Evolutionary conservation across 805 yeast species (phyloP).

Genomic region (Lipomyces sp.): DNA sequence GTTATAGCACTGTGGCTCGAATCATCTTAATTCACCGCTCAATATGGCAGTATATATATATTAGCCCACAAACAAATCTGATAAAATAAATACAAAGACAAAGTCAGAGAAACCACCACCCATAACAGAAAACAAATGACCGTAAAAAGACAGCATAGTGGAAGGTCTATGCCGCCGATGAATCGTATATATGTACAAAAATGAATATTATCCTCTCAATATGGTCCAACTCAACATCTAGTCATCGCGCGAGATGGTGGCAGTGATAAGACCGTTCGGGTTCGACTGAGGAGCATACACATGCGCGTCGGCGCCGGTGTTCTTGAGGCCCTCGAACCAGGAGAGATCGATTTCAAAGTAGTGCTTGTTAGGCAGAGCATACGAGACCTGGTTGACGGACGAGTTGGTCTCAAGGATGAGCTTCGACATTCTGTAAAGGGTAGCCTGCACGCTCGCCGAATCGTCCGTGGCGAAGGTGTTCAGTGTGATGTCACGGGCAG

Average conservation of each 20-base stretch:
- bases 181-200: too few relatives aligned
- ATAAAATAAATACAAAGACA: too few relatives aligned
- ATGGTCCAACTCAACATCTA: neutral
- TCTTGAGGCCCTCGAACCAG: slow-evolving; percentile 77
- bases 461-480: slow-evolving; percentile 78
- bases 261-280: slow-evolving; percentile 88
- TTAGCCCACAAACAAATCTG: too few relatives aligned
- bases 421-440: slow-evolving; percentile 89
- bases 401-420: slow-evolving; percentile 61
- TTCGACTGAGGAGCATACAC: slow-evolving; percentile 83
- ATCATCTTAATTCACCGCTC: too few relatives aligned
- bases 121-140: too few relatives aligned
- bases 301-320: slow-evolving; percentile 60
- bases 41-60: too few relatives aligned
- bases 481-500: slow-evolving; percentile 66
- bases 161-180: neutral
- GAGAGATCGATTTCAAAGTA: slow-evolving; percentile 74
- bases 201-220: too few relatives aligned
- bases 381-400: slow-evolving; percentile 61
- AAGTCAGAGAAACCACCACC: too few relatives aligned
- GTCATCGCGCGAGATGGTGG: slow-evolving; percentile 72
- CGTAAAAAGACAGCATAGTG: neutral
- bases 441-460: slow-evolving; percentile 94
- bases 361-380: slow-evolving; percentile 87
- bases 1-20: too few relatives aligned